Conservation (phyloP, 768 basidiomycete species). For the Lactarius trivialis region DNA sequence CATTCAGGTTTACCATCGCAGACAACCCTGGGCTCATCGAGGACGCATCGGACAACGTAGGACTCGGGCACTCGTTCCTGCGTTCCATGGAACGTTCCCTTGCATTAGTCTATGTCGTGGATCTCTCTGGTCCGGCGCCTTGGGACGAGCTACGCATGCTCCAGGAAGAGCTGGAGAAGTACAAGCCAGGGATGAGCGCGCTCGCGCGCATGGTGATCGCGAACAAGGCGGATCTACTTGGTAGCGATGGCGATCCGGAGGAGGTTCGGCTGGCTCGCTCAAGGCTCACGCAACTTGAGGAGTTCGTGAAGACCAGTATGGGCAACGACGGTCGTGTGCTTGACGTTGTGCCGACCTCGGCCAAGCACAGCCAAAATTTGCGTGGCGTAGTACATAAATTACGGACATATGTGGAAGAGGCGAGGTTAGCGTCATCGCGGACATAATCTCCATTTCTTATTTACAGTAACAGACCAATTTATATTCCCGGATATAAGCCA, state of each 20-base stretch:
- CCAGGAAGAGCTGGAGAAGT: slow-evolving; percentile 76
- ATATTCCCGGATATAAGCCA: no score
- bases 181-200: slow-evolving; percentile 68
- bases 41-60: slow-evolving; percentile 80
- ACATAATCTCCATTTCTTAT: background rate
- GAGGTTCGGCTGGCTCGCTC: slow-evolving; percentile 45
- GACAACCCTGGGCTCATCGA: slow-evolving; percentile 94
- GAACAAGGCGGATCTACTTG: slow-evolving; percentile 92
- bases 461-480: no score
- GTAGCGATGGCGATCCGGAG: slow-evolving; percentile 34
- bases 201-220: slow-evolving; percentile 80
- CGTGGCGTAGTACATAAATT: slow-evolving; percentile 60
- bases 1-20: slow-evolving; percentile 88
- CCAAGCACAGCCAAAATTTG: slow-evolving; percentile 81
- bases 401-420: slow-evolving; percentile 56
- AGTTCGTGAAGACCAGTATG: slow-evolving; percentile 48
- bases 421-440: slow-evolving; percentile 26
- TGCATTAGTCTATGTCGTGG: slow-evolving; percentile 88
- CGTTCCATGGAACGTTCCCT: slow-evolving; percentile 89
- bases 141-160: slow-evolving; percentile 72
- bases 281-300: slow-evolving; percentile 52
- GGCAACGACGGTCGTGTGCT: slow-evolving; percentile 34
- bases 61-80: slow-evolving; percentile 90
- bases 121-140: slow-evolving; percentile 67
- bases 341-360: slow-evolving; percentile 78